Evolutionary conservation across 257 asterid species (phyloP).

Genomic region (Ilex aquifolium): DNA sequence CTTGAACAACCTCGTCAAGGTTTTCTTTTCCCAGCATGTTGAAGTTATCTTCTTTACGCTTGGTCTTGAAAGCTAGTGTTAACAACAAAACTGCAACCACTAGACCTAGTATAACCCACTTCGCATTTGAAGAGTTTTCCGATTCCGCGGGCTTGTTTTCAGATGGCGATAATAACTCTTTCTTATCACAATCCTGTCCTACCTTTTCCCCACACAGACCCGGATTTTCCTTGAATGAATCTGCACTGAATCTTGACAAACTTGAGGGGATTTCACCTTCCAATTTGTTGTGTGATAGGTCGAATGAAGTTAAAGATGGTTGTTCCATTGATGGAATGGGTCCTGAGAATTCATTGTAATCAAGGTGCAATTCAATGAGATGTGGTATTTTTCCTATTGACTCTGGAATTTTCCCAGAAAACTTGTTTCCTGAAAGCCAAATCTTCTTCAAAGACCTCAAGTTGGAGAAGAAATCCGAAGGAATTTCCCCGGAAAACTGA

Average conservation of each 20-base stretch:
- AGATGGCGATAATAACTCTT: not conserved
- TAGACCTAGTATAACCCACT: slow-evolving; percentile 52
- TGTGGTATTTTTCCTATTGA: slow-evolving; percentile 31
- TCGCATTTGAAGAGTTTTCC: slow-evolving; percentile 16
- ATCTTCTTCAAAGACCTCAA: slow-evolving; percentile 54
- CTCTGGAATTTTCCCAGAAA: slow-evolving; percentile 52
- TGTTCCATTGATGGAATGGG: slow-evolving; percentile 43
- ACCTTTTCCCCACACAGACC: slow-evolving; percentile 51
- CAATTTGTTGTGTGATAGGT: slow-evolving; percentile 46
- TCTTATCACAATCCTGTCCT: slow-evolving; percentile 30
- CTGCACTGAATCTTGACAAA: slow-evolving; percentile 40
- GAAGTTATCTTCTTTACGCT: slow-evolving; percentile 35
- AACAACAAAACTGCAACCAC: slow-evolving; percentile 45
- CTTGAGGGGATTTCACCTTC: slow-evolving; percentile 64
- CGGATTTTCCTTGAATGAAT: slow-evolving; percentile 47
- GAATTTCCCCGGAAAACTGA: slow-evolving; percentile 56
- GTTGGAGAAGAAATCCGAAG: slow-evolving; percentile 27
- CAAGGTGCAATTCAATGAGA: slow-evolving; percentile 33
- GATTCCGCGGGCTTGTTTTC: slow-evolving; percentile 1
- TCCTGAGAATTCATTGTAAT: slow-evolving; percentile 61
- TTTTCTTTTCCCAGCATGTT: slow-evolving; percentile 40
- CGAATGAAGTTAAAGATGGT: slow-evolving; percentile 24
- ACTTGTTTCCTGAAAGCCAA: slow-evolving; percentile 43
- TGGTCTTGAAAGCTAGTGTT: slow-evolving; percentile 44
- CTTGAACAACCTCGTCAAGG: slow-evolving; percentile 36